phyloP scores from a whole-genome alignment of 2,329 filamentous ascomycete species.

The Pestalotiopsis sp. region DNA sequence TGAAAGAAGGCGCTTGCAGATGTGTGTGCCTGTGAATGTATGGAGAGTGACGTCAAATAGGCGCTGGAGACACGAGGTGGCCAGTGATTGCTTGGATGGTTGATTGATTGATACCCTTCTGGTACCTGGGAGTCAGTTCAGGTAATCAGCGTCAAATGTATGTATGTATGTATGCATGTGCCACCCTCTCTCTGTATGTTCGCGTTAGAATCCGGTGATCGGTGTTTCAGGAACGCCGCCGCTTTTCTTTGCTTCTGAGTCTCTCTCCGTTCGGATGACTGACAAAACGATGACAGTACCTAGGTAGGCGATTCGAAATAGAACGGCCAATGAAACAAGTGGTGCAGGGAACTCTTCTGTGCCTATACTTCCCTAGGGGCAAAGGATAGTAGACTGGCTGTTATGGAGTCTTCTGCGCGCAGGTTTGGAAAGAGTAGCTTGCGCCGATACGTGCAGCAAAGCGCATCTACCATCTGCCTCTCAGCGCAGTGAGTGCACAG shows the following conservation, averaged over 20 bases:
- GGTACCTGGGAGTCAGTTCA: not conserved
- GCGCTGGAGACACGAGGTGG: not conserved
- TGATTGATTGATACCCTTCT: not conserved
- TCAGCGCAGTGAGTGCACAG: not conserved
- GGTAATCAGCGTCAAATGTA: not conserved
- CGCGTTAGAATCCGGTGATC: slow-evolving; percentile 1
- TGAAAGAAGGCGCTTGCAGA: not conserved
- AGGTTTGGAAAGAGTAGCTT: not conserved
- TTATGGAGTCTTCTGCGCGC: not conserved
- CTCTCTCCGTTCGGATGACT: not conserved
- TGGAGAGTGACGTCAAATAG: not conserved
- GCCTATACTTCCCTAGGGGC: not conserved
- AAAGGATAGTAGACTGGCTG: not conserved
- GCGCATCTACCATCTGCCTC: not conserved
- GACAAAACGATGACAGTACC: not conserved
- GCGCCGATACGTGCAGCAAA: not conserved
- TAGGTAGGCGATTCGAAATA: not conserved
- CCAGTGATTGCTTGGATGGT: not conserved
- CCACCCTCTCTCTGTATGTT: not conserved
- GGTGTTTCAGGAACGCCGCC: slow-evolving; percentile 5
- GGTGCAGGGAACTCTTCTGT: not conserved
- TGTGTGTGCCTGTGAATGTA: not conserved
- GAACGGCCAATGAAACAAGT: not conserved
- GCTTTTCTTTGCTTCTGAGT: not conserved
- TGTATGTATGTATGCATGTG: not conserved